phyloP scores from a whole-genome alignment of 2,329 filamentous ascomycete species.

The Ascochyta fabae region DNA sequence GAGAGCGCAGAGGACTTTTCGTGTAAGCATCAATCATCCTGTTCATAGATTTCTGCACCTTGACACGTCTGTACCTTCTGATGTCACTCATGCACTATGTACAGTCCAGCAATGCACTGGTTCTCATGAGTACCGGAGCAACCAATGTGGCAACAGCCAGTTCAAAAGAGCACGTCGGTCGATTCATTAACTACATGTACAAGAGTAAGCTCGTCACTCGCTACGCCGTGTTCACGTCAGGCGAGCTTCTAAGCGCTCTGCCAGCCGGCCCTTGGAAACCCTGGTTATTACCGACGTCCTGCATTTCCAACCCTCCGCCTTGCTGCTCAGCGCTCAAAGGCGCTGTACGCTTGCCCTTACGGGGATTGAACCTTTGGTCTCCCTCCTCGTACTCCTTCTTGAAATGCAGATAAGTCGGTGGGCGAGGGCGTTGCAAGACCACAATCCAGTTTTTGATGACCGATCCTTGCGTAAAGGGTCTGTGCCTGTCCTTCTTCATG shows the following conservation, averaged over 20 bases:
- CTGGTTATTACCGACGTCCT: conserved; percentile 50
- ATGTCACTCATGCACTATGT: neutral
- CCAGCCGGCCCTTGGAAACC: conserved; percentile 46
- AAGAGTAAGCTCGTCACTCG: conserved; percentile 2
- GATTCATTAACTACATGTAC: conserved; percentile 12
- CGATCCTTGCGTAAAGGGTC: conserved; percentile 83
- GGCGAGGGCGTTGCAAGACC: conserved; percentile 81
- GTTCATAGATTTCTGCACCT: neutral
- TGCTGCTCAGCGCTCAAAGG: conserved; percentile 60
- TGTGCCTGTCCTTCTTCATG: conserved; percentile 85
- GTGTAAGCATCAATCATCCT: neutral
- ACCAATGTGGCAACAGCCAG: neutral
- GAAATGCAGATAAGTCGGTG: conserved; percentile 88
- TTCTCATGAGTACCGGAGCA: neutral
- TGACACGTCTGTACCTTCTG: neutral
- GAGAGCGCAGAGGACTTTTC: neutral
- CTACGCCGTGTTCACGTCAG: conserved; percentile 21
- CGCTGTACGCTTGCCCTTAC: conserved; percentile 59
- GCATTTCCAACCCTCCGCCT: conserved; percentile 73
- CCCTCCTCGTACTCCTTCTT: conserved; percentile 78
- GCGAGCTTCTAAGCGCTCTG: conserved; percentile 26
- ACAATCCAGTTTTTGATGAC: conserved; percentile 79
- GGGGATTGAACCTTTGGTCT: conserved; percentile 79
- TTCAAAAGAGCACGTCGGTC: neutral
- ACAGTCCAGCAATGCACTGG: neutral